Evolutionary conservation across 257 asterid species (phyloP).

Genomic region (Galeopsis tetrahit): DNA sequence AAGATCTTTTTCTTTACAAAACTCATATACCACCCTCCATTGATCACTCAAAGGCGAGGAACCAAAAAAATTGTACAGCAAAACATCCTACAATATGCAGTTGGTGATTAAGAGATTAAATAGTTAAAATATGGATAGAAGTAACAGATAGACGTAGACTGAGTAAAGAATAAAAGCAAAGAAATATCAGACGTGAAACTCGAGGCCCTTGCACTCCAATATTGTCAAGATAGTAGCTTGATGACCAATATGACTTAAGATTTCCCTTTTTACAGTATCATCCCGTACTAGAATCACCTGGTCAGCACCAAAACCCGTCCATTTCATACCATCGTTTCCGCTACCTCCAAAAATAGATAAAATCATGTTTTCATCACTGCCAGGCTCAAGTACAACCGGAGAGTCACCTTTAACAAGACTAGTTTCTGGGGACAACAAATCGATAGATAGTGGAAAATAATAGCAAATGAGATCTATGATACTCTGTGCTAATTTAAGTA

Average conservation of each 20-base stretch:
- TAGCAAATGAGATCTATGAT: conserved; percentile 53
- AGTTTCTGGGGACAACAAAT: conserved; percentile 50
- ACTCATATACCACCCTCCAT: conserved; percentile 74
- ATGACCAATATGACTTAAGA: not conserved
- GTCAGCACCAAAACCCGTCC: conserved; percentile 65
- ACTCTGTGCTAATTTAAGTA: conserved; percentile 68
- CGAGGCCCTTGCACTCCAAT: conserved; percentile 77
- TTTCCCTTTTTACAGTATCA: conserved; percentile 9
- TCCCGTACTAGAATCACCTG: conserved; percentile 33
- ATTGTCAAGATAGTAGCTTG: no score
- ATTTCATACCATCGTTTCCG: conserved; percentile 36
- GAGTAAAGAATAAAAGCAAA: not conserved
- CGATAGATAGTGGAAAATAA: conserved; percentile 61
- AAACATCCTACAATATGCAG: conserved; percentile 56
- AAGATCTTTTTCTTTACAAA: conserved; percentile 45
- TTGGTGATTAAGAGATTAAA: not conserved
- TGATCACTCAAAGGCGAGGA: conserved; percentile 63
- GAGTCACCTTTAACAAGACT: conserved; percentile 65
- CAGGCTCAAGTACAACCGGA: conserved; percentile 54
- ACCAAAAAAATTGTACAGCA: conserved; percentile 66
- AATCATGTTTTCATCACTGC: conserved; percentile 54
- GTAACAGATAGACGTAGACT: not conserved
- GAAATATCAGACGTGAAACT: conserved; percentile 56
- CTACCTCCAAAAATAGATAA: conserved; percentile 51
- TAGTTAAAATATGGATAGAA: not conserved